Percentiles rank a stretch among this genome's conserved stretches.
These are phyloP conservation scores for Acacia melanoxylon DNA, from an alignment of 306 rosid genomes.

Conservation along the genomic window DNA sequence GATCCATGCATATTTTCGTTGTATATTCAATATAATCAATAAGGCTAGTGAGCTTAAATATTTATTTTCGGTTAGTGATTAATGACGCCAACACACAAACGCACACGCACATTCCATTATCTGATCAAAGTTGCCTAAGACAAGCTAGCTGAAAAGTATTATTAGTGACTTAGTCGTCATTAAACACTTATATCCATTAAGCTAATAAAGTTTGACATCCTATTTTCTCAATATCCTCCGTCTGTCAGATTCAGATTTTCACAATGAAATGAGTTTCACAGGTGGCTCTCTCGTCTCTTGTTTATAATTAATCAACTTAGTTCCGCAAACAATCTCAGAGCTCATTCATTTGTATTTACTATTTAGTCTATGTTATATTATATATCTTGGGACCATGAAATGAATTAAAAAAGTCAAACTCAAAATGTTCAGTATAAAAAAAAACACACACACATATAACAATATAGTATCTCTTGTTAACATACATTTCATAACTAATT, in stretches of 20 bases:
- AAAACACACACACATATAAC: too few species aligned
- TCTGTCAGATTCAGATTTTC: background rate
- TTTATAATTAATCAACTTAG: background rate
- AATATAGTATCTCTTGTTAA: background rate
- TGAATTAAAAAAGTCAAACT: background rate
- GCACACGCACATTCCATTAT: background rate
- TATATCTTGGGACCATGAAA: background rate
- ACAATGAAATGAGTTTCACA: background rate
- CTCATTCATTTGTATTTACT: background rate
- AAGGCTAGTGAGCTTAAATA: background rate
- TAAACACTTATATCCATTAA: conserved; percentile 18
- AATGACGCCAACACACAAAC: background rate
- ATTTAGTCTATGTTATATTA: background rate
- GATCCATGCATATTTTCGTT: background rate
- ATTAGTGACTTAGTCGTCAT: conserved; percentile 3
- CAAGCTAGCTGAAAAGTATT: background rate
- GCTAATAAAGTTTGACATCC: conserved; percentile 1
- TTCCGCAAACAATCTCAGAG: background rate
- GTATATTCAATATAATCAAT: background rate
- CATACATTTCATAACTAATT: background rate
- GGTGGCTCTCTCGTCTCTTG: background rate
- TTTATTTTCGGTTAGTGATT: background rate
- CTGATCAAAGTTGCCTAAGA: background rate
- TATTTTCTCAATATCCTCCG: background rate
- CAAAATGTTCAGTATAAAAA: background rate